Percentiles rank a stretch among this genome's conserved stretches.
Evolutionary conservation across 441 rosid species (phyloP).

Genomic region (Eutrema salsugineum): DNA sequence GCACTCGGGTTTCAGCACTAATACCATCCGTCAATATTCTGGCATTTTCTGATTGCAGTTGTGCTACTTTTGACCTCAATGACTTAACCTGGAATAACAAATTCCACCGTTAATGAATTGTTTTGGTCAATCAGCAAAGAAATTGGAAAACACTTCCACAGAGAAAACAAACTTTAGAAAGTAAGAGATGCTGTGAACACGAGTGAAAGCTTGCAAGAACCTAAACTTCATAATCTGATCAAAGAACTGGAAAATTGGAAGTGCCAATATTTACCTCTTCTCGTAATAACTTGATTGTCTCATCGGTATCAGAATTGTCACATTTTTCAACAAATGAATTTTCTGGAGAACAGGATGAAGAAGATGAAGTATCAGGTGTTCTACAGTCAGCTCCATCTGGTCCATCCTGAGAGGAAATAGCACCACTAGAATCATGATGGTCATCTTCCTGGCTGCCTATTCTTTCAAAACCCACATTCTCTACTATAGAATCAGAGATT

Average conservation of each 20-base stretch:
- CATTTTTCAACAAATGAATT: slow-evolving; percentile 28
- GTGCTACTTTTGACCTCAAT: slow-evolving; percentile 63
- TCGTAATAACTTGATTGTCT: slow-evolving; percentile 41
- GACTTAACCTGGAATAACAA: slow-evolving; percentile 50
- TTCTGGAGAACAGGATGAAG: slow-evolving; percentile 27
- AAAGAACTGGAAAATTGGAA: neutral
- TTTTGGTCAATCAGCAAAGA: neutral
- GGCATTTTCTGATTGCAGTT: slow-evolving; percentile 47
- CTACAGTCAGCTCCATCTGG: slow-evolving; percentile 34
- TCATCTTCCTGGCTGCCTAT: slow-evolving; percentile 32
- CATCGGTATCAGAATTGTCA: slow-evolving; percentile 35
- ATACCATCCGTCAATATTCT: slow-evolving; percentile 32
- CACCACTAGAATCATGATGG: slow-evolving; percentile 25
- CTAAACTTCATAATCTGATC: neutral
- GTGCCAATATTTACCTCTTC: slow-evolving; percentile 55
- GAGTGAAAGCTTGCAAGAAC: neutral
- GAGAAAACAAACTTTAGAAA: neutral
- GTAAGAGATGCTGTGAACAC: neutral
- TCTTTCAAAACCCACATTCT: slow-evolving; percentile 27
- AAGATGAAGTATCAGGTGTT: slow-evolving; percentile 24
- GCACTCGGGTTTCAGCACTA: slow-evolving; percentile 1
- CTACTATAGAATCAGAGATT: slow-evolving; percentile 22
- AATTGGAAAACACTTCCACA: neutral
- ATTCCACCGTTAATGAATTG: neutral
- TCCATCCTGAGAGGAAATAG: slow-evolving; percentile 34